Conservation (phyloP, 352 stramenopile genomes). For the Globisporangium solare region DNA sequence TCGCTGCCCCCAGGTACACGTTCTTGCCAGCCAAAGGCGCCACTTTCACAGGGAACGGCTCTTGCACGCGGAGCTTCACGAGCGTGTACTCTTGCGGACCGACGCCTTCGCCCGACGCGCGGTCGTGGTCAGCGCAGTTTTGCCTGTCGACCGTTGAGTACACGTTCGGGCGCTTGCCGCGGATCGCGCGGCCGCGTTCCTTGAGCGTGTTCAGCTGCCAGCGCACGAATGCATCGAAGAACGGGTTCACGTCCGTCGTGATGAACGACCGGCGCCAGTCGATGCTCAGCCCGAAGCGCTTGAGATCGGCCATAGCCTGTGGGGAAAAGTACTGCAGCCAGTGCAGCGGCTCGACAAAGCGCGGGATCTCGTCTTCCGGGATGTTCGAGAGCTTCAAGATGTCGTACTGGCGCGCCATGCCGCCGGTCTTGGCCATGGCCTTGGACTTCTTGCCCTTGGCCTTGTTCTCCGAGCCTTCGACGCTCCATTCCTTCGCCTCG, state of each 20-base stretch:
- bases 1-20: conserved; percentile 97
- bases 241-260: conserved; percentile 98
- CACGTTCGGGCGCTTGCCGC: conserved; percentile 98
- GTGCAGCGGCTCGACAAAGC: conserved; percentile 96
- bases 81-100: conserved; percentile 99
- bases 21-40: conserved; percentile 77
- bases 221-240: conserved; percentile 99
- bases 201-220: conserved; percentile 99
- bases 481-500: conserved; percentile 52
- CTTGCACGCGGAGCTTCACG: conserved; percentile 94
- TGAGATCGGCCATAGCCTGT: conserved; percentile 94
- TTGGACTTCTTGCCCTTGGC: conserved; percentile 98
- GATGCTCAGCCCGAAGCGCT: conserved; percentile 95
- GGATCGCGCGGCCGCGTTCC: conserved; percentile 79
- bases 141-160: conserved; percentile 98
- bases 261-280: conserved; percentile 99
- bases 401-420: conserved; percentile 97
- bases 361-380: conserved; percentile 92
- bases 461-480: conserved; percentile 81
- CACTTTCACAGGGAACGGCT: conserved; percentile 77
- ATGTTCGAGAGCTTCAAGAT: conserved; percentile 95
- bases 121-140: conserved; percentile 99
- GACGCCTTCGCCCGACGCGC: conserved; percentile 97
- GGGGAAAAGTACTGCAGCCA: conserved; percentile 99
- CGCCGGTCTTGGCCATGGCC: conserved; percentile 95